Base-by-base conservation (phyloP, 2,329 filamentous ascomycete species). In the Hypocreales sp. region DNA sequence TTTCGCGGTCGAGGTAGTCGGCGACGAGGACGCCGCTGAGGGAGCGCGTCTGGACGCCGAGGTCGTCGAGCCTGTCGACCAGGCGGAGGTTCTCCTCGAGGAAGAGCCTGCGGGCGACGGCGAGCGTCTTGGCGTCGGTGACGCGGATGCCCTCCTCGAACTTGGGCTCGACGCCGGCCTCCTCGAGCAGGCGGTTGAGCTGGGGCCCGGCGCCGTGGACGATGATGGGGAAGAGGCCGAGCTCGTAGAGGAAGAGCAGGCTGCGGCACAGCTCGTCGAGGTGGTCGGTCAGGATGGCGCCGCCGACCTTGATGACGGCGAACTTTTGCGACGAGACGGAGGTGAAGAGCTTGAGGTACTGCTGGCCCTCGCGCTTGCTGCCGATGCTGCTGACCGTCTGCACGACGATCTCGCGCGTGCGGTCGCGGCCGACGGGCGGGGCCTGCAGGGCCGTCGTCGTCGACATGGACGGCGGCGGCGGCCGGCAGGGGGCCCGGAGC, bases 291-390 rank as follows among this genome's bases (percentile, higher is more conserved):
- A 98, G 69, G 45, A 95, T 94, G 36, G 87, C 90, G 35, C 87
- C 90, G 35, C 87, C 90, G 30, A 95, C 87, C 64, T 98, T 98
- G 57, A 98, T 92, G 26, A 98, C 87, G 40, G 86, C 87, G 53
- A 95, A 98, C 49, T 92, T 84, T 60, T 95, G 86, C 20, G 84
- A 92, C 24, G 84, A 90, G 35, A 94, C 86, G 19, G 86, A 93
- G 41, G 79, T 90, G 65, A 98, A 98, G 52, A 95, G 84, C 40
- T 86, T 90, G 33, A 95, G 75, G 56, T 95, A 95, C 56, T 95
- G 87, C 62, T 94, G 82, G 37, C 92, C 83, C 61, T 98, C 87
- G 35, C 87, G 69, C 68, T 92, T 92, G 36, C 84, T 93, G 35
- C 84, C 87, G 51, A 95, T 92, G 58, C 87, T 93, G 61, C 83